phyloP scores from a whole-genome alignment of 768 basidiomycete species.

The Tricholoma sp. region DNA sequence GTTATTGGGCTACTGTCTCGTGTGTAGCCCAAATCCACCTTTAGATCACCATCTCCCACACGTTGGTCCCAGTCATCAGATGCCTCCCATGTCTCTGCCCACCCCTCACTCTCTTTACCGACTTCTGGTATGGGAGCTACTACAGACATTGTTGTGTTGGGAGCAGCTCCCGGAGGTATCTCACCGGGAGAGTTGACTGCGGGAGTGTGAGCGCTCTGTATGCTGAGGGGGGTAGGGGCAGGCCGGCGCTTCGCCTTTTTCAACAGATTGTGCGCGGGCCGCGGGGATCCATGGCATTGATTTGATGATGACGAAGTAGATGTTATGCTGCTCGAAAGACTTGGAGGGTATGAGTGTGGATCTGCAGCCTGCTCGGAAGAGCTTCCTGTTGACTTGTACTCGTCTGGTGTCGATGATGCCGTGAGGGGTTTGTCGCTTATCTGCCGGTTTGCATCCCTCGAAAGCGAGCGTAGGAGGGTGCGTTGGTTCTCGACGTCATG shows the following conservation, averaged over 20 bases:
- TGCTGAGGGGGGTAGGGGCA: constrained; percentile 37
- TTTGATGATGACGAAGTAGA: constrained; percentile 29
- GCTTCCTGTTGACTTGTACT: constrained; percentile 36
- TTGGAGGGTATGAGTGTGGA: constrained; percentile 60
- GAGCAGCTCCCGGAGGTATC: constrained; percentile 7
- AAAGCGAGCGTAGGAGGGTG: constrained; percentile 29
- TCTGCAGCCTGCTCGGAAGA: constrained; percentile 29
- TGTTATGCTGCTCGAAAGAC: constrained; percentile 37
- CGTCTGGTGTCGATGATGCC: constrained; percentile 26
- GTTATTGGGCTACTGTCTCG: constrained; percentile 16
- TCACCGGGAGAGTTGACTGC: constrained; percentile 29
- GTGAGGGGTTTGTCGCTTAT: constrained; percentile 21
- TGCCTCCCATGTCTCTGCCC: constrained; percentile 52
- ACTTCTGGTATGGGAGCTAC: constrained; percentile 10
- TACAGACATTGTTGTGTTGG: constrained; percentile 7
- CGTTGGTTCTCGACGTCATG: constrained; percentile 46
- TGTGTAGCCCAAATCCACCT: constrained; percentile 24
- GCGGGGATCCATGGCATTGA: constrained; percentile 18
- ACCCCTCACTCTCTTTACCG: constrained; percentile 22
- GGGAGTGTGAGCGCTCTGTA: constrained; percentile 26
- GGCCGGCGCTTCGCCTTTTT: constrained; percentile 37
- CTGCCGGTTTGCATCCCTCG: constrained; percentile 14
- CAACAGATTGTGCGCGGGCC: constrained; percentile 28
- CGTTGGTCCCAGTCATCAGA: constrained; percentile 48
- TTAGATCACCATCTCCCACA: constrained; percentile 42